A percentile compares a stretch with the other conserved stretches of the same genome.
These are phyloP conservation scores for Macrophomina phaseolina DNA, from an alignment of 2,329 filamentous ascomycete species.

Conservation along the genomic window DNA sequence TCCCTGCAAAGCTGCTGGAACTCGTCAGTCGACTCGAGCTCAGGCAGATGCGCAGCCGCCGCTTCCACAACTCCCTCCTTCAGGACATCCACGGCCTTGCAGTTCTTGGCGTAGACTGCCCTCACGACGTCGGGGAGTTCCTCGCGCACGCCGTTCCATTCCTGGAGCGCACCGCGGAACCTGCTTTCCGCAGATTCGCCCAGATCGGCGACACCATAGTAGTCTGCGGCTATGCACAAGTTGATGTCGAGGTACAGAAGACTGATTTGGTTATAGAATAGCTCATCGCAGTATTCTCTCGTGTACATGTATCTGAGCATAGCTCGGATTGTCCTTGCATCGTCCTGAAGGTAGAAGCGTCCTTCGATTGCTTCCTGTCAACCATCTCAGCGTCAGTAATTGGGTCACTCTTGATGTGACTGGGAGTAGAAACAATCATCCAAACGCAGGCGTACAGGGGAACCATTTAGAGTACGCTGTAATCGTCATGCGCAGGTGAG, in stretches of 20 bases:
- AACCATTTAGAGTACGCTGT: too few relatives aligned
- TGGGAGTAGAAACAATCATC: too few relatives aligned
- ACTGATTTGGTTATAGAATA: too few relatives aligned
- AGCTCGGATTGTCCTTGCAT: background rate
- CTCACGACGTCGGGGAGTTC: background rate
- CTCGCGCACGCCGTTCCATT: background rate
- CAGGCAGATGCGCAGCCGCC: too few relatives aligned
- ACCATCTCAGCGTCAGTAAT: background rate
- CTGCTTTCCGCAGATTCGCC: background rate
- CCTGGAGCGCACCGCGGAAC: background rate
- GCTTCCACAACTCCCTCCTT: too few relatives aligned
- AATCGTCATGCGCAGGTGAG: too few relatives aligned
- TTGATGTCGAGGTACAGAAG: background rate
- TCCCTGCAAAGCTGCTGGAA: too few relatives aligned
- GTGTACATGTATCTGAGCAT: background rate
- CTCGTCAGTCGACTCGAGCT: too few relatives aligned
- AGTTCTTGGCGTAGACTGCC: background rate
- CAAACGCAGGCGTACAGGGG: too few relatives aligned
- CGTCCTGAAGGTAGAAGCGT: background rate
- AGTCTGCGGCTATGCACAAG: background rate
- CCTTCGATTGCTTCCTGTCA: background rate
- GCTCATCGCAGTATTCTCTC: background rate
- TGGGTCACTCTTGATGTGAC: background rate
- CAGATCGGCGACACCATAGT: background rate
- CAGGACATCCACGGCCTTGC: too few relatives aligned